These are phyloP conservation scores for Mortierella sp. DNA, from an alignment of 371 early-diverging fungal genomes.

Conservation along the genomic window DNA sequence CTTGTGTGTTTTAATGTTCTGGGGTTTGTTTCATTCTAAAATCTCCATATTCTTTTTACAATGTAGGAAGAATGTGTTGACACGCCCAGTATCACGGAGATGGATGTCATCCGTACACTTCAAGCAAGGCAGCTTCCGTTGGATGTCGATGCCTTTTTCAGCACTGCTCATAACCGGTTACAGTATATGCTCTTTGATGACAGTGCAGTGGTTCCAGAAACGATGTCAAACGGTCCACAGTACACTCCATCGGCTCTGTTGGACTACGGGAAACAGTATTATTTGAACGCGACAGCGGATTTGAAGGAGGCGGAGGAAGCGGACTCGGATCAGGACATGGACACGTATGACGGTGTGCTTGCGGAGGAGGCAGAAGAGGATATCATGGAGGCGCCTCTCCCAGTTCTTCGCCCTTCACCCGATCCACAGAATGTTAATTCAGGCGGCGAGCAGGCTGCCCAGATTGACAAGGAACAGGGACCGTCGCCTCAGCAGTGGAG, in stretches of 20 bases:
- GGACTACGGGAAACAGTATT: conserved; percentile 27
- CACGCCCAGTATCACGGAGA: conserved; percentile 12
- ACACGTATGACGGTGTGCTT: conserved; percentile 30
- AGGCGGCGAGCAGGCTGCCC: background rate
- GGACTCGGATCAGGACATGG: conserved; percentile 43
- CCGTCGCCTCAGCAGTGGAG: conserved; percentile 11
- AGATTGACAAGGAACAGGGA: background rate
- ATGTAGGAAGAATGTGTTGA: background rate
- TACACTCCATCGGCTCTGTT: background rate
- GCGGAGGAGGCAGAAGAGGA: conserved; percentile 34
- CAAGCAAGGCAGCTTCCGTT: conserved; percentile 23
- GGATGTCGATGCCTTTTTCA: conserved; percentile 21
- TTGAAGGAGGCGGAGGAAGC: conserved; percentile 25
- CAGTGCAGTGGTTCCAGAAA: background rate
- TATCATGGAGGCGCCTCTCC: conserved; percentile 17
- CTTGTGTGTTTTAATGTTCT: background rate
- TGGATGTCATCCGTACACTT: conserved; percentile 39
- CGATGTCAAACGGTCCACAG: background rate
- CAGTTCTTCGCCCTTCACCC: background rate
- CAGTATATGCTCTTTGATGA: conserved; percentile 13
- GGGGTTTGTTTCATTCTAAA: background rate
- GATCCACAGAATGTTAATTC: background rate
- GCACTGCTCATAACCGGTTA: conserved; percentile 2
- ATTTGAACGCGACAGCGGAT: conserved; percentile 27
- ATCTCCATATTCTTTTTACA: background rate